Conservation (phyloP, 192 early-diverging fungal genomes). For the Kickxella alabastrina region DNA sequence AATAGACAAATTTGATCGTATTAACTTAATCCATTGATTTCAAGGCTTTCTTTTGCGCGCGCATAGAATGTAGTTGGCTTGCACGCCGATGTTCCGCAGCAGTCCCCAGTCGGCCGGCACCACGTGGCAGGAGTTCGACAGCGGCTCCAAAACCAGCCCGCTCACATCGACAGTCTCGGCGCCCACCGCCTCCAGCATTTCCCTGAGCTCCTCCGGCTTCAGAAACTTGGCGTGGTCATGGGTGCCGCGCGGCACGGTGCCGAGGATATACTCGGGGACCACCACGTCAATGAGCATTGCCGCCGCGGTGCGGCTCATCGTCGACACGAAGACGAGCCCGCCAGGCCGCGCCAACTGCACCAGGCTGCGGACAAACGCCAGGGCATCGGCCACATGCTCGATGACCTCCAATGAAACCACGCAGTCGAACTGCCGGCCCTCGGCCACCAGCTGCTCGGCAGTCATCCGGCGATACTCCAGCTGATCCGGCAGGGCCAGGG, state of each 20-base stretch:
- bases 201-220: slow-evolving; percentile 60
- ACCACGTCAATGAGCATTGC: slow-evolving; percentile 76
- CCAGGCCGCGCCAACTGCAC: slow-evolving; percentile 62
- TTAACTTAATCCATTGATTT: not conserved
- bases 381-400: slow-evolving; percentile 82
- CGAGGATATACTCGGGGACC: slow-evolving; percentile 74
- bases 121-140: slow-evolving; percentile 31
- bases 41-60: slow-evolving; percentile 23
- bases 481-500: slow-evolving; percentile 48
- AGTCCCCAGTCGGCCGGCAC: slow-evolving; percentile 39
- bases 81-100: slow-evolving; percentile 26
- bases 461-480: slow-evolving; percentile 43
- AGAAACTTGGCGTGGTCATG: slow-evolving; percentile 86
- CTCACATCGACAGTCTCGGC: slow-evolving; percentile 50
- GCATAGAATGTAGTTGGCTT: slow-evolving; percentile 51
- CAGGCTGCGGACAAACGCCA: slow-evolving; percentile 66
- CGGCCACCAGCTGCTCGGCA: slow-evolving; percentile 57
- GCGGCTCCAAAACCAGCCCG: slow-evolving; percentile 57
- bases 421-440: slow-evolving; percentile 63
- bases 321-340: slow-evolving; percentile 77
- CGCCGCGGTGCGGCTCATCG: slow-evolving; percentile 81
- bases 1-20: not conserved
- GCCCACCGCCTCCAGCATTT: slow-evolving; percentile 48
- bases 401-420: slow-evolving; percentile 88
- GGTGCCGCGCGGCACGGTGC: slow-evolving; percentile 77